Base-by-base conservation (phyloP, 441 rosid genomes). In the Erodium texanum region DNA sequence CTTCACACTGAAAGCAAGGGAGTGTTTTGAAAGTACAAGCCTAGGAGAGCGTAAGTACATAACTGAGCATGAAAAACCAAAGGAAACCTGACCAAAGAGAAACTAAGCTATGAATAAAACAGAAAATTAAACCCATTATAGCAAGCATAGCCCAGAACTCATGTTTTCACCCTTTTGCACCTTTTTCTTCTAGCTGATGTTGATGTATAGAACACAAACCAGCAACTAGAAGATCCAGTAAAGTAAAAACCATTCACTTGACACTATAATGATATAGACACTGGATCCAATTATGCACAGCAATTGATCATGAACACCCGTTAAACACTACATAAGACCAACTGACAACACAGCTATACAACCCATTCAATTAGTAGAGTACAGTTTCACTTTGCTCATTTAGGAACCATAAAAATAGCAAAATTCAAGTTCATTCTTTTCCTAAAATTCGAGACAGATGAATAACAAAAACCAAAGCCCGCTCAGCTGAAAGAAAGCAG, bases 401-500 rank as follows among this genome's bases (percentile, higher is more conserved):
- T 19, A 10, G 62, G 23, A 20, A 8, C 62, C 24, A 56, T 7
- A 56, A 38, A 38, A 7, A 8, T 56, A 56, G 62, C 11, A 20
- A 19, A 3, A 56, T 56, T 19, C 24, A 56, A 56, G 24, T 56
- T 56, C 12, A 41, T 23, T 23, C 24, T 18, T 15, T 65, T 18
- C 18, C 19, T n/a, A 7, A 66, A 2, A 22, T 59, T 15, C 12
- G 32, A 16, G 45, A 8, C 29, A 32, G 23, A 16, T 23, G 7
- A 52, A 43, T 45, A 0, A 43, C 45, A 34, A 22, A 1, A 70
- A 64, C 5, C 11, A 23, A 45, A 56, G 1, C 8, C 68, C 27
- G 43, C 68, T 73, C 69, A 69, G 24, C 14, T 45, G 62, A 41
- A 50, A 65, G 8, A 64, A 7, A 59, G 23, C 58, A 0, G 34